These are phyloP conservation scores for Suillus decipiens DNA, from an alignment of 768 basidiomycete genomes.

Conservation along the genomic window DNA sequence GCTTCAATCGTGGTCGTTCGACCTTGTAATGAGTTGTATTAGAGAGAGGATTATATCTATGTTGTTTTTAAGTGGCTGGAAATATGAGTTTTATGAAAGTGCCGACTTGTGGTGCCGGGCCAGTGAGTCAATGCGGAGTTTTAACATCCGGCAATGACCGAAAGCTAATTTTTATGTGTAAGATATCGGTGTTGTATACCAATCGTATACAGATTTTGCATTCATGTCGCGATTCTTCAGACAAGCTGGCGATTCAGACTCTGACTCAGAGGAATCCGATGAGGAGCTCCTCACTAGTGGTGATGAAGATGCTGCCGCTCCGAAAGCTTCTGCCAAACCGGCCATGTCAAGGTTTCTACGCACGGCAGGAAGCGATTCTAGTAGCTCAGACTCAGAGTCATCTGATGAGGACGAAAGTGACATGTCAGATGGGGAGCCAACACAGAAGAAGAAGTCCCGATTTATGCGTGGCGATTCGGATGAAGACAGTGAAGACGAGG, in stretches of 20 bases:
- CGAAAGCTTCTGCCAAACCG: constrained; percentile 47
- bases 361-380: constrained; percentile 58
- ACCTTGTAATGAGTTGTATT: too few relatives aligned
- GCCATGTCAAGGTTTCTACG: constrained; percentile 79
- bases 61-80: too few relatives aligned
- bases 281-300: constrained; percentile 74
- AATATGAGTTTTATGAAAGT: too few relatives aligned
- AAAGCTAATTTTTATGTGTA: not conserved
- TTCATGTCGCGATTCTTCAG: constrained; percentile 89
- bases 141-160: not conserved
- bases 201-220: not conserved
- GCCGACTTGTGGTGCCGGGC: too few relatives aligned
- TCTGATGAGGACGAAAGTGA: constrained; percentile 56
- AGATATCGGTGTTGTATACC: not conserved
- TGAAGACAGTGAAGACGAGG: constrained; percentile 64
- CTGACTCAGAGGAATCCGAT: constrained; percentile 70
- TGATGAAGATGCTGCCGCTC: constrained; percentile 58
- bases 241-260: constrained; percentile 81
- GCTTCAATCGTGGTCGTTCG: too few relatives aligned
- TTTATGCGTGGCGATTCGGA: constrained; percentile 49
- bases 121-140: not conserved
- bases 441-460: constrained; percentile 41
- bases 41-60: too few relatives aligned
- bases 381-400: constrained; percentile 55
- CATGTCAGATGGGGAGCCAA: constrained; percentile 40